A percentile compares a stretch with the other conserved stretches of the same genome.
Evolutionary conservation across 495 filamentous ascomycete species (phyloP).

Genomic region (Pseudevernia furfuracea): DNA sequence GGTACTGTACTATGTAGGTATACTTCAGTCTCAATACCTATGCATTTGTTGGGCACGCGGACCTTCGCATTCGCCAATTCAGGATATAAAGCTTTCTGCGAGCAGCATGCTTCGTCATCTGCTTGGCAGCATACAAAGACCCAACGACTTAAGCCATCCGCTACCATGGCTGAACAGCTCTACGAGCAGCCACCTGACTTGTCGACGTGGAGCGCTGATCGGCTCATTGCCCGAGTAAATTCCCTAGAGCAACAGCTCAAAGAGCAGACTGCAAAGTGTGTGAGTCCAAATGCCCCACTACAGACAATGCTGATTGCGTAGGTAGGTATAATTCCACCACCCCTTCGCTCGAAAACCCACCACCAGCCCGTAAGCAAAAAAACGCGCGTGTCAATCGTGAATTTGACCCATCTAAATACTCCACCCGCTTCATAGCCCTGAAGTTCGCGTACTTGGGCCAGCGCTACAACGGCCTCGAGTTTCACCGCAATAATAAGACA

Average conservation of each 20-base stretch:
- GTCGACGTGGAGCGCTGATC: constrained; percentile 47
- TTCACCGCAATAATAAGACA: constrained; percentile 56
- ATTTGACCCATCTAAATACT: constrained; percentile 74
- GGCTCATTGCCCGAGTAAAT: constrained; percentile 41
- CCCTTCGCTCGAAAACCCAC: constrained; percentile 7
- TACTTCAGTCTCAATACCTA: background rate
- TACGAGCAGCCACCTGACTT: constrained; percentile 33
- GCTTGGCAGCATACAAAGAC: background rate
- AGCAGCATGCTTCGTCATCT: background rate
- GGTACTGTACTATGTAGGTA: too few species aligned
- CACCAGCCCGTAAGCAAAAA: constrained; percentile 11
- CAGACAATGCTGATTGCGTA: constrained; percentile 22
- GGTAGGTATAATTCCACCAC: constrained; percentile 15
- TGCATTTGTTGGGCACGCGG: background rate
- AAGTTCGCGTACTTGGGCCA: constrained; percentile 92
- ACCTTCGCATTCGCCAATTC: background rate
- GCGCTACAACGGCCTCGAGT: constrained; percentile 85
- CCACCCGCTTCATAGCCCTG: constrained; percentile 75
- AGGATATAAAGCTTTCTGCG: background rate
- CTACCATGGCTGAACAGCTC: background rate
- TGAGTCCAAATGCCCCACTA: background rate
- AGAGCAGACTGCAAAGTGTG: constrained; percentile 37
- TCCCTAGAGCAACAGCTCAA: constrained; percentile 56
- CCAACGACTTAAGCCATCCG: background rate
- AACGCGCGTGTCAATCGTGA: constrained; percentile 30